A percentile compares a stretch with the other conserved stretches of the same genome.
These are phyloP conservation scores for Ganoderma lingzhi DNA, from an alignment of 1,284 basidiomycete genomes.

Conservation along the genomic window DNA sequence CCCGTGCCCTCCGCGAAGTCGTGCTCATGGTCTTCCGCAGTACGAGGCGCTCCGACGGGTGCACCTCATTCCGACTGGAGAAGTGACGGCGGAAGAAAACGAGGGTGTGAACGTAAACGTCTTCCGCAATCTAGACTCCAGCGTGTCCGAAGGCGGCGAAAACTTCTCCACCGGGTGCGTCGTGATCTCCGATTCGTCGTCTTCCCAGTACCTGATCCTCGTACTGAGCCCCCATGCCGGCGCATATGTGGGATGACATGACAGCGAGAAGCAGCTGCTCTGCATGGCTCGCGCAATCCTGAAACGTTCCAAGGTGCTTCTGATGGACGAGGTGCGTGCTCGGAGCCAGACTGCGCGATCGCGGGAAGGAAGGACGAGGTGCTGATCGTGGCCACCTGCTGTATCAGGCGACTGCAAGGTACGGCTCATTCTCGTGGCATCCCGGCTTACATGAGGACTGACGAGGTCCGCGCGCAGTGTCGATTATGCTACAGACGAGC, in stretches of 20 bases:
- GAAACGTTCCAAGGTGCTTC: conserved; percentile 75
- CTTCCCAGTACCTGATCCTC: conserved; percentile 65
- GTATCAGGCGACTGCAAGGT: conserved; percentile 72
- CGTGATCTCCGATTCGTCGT: conserved; percentile 86
- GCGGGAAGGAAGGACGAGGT: neutral
- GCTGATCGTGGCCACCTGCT: conserved; percentile 21
- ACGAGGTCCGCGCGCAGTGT: conserved; percentile 50
- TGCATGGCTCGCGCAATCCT: conserved; percentile 88
- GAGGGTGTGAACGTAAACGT: conserved; percentile 80
- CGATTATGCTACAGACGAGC: conserved; percentile 81
- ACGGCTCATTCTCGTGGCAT: conserved; percentile 27
- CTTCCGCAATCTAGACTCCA: conserved; percentile 86
- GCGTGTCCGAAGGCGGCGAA: conserved; percentile 90
- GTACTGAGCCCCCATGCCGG: neutral
- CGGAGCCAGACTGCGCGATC: conserved; percentile 7
- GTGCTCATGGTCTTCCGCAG: conserved; percentile 46
- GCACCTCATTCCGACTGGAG: conserved; percentile 78
- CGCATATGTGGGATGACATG: neutral
- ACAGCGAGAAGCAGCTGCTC: conserved; percentile 81
- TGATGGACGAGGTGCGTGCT: conserved; percentile 81
- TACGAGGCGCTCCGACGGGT: conserved; percentile 90
- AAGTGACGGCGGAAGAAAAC: conserved; percentile 53
- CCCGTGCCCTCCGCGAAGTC: conserved; percentile 1
- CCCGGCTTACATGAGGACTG: conserved; percentile 15
- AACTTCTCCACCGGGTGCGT: conserved; percentile 88